Evolutionary conservation across 768 basidiomycete genomes (phyloP), one percentile per base, ranked within the genome.

Genomic region (Mycena latifolia): DNA sequence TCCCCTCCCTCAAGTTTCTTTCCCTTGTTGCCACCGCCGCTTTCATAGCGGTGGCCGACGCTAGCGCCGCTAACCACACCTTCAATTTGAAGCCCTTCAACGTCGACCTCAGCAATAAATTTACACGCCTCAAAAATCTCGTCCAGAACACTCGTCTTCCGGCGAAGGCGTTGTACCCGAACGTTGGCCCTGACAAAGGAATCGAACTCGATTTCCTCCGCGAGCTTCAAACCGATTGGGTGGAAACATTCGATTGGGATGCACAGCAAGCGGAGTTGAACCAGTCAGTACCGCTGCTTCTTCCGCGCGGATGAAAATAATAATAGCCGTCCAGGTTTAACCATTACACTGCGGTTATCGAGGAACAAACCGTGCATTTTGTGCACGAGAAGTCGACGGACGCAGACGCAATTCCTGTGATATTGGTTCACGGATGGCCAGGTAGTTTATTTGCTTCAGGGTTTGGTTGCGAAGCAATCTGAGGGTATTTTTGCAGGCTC

Each of bases 311-410:
- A 28, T 20, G 20, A 7, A 39, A 39, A 12, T 29, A 5, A 14
- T 31, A 4, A 22, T 20, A 2, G 5, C 6, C 6, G 11, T 11
- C 5, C 31, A 58, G 56, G 24, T 58, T 58, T 24, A 37, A 12
- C 20, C 65, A 72, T 15, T 70, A 48, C 46, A 67, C 59, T 5
- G 66, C 64, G 31, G 41, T 28, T 15, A 66, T 70, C 43, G 71
- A 70, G 35, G 58, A 57, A 9, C 54, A 50, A 31, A 50, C 28
- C 3, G 48, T 50, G 48, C 48, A 50, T n/a, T n/a, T n/a, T n/a
- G n/a, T n/a, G n/a, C n/a, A n/a, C n/a, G n/a, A n/a, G n/a, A n/a
- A n/a, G n/a, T n/a, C n/a, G n/a, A n/a, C n/a, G n/a, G n/a, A n/a
- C n/a, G n/a, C n/a, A n/a, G n/a, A n/a, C n/a, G n/a, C n/a, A n/a